phyloP scores from a whole-genome alignment of 75 land plant species.

The Picea glauca region DNA sequence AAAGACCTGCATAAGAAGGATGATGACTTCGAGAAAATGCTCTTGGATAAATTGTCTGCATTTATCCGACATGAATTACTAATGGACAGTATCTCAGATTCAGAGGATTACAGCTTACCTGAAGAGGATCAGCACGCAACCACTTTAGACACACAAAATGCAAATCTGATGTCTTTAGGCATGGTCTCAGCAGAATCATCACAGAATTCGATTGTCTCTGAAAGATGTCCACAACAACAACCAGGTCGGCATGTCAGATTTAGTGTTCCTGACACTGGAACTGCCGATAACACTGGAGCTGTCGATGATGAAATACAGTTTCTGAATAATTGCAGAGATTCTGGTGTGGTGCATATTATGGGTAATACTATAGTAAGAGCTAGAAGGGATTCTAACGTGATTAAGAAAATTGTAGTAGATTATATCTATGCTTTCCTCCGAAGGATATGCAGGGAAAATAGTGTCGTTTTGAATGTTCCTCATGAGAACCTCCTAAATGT shows the following conservation, averaged over 20 bases:
- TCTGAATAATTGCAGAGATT: conserved; percentile 53
- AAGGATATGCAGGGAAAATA: conserved; percentile 74
- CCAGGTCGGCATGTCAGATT: background rate
- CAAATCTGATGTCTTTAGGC: too few species aligned
- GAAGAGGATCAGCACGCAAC: too few species aligned
- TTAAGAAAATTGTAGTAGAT: conserved; percentile 64
- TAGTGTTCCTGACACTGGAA: conserved; percentile 18
- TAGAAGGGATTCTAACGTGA: conserved; percentile 41
- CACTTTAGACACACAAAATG: too few species aligned
- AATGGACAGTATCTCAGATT: too few species aligned
- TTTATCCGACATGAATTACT: too few species aligned
- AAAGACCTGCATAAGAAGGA: too few species aligned
- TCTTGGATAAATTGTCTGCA: too few species aligned
- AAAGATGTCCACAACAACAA: conserved; percentile 5
- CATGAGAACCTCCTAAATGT: conserved; percentile 81
- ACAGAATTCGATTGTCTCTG: too few species aligned
- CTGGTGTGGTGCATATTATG: conserved; percentile 78
- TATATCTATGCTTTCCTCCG: conserved; percentile 74
- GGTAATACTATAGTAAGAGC: conserved; percentile 79
- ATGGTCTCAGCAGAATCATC: too few species aligned
- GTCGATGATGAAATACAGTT: conserved; percentile 49
- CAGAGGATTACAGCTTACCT: too few species aligned
- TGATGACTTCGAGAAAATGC: too few species aligned
- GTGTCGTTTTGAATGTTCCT: conserved; percentile 67
- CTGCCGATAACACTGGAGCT: conserved; percentile 19